A percentile compares a stretch with the other conserved stretches of the same genome.
Evolutionary conservation across 2,329 filamentous ascomycete species (phyloP).

Genomic region (Hypocreales sp.): DNA sequence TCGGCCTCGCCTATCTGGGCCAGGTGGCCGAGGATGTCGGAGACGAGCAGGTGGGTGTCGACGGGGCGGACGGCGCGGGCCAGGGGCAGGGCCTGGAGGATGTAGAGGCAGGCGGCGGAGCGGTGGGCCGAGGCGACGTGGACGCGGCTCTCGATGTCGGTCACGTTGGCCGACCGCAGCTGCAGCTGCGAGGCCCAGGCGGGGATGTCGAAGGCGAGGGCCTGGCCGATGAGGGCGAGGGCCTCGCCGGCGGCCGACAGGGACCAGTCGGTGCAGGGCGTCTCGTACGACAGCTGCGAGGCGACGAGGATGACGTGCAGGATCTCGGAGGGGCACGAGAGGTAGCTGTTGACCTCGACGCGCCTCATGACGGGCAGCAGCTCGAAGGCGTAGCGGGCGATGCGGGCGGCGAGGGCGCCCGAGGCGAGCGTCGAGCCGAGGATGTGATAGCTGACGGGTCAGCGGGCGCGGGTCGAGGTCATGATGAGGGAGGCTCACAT

Average conservation of each 20-base stretch:
- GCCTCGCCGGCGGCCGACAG: conserved; percentile 18
- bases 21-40: conserved; percentile 34
- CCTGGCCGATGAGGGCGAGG: conserved; percentile 23
- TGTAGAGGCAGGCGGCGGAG: conserved; percentile 30
- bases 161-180: conserved; percentile 13
- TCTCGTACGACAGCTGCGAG: conserved; percentile 26
- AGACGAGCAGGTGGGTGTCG: conserved; percentile 27
- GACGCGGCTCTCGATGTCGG: conserved; percentile 24
- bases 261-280: conserved; percentile 14
- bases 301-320: conserved; percentile 28
- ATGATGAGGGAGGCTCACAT: conserved; percentile 17
- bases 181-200: conserved; percentile 25
- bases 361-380: conserved; percentile 23
- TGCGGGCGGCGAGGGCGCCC: conserved; percentile 19
- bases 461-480: neutral
- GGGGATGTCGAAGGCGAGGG: conserved; percentile 24
- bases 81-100: conserved; percentile 25
- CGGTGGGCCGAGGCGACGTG: conserved; percentile 30
- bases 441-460: conserved; percentile 20
- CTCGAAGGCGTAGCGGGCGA: conserved; percentile 22
- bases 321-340: conserved; percentile 26
- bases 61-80: conserved; percentile 19
- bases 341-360: conserved; percentile 24
- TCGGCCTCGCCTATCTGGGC: conserved; percentile 29
- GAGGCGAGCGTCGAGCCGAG: conserved; percentile 22